Evolutionary conservation across 2,329 filamentous ascomycete species (phyloP).

Genomic region (Dendrostoma leiphaemia): DNA sequence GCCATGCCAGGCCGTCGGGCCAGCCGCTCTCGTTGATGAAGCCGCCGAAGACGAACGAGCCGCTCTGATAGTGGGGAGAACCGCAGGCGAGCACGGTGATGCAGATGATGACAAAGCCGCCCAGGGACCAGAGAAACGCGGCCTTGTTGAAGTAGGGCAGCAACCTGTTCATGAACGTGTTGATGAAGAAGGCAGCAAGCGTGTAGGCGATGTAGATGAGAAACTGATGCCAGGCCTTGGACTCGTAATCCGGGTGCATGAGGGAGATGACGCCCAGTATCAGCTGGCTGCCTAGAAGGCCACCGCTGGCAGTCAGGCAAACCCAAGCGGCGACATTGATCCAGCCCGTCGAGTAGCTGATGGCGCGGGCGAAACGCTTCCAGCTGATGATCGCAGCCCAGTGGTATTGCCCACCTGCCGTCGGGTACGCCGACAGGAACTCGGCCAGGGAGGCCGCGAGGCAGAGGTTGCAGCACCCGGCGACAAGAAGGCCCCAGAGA

Average conservation of each 20-base stretch:
- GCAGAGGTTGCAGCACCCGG: conserved; percentile 67
- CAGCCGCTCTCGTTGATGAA: conserved; percentile 70
- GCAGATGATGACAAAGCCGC: conserved; percentile 67
- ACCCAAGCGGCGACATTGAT: conserved; percentile 73
- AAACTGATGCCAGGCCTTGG: conserved; percentile 69
- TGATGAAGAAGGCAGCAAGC: conserved; percentile 59
- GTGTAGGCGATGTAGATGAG: conserved; percentile 68
- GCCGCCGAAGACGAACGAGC: conserved; percentile 61
- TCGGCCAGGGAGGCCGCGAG: conserved; percentile 69
- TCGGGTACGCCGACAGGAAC: conserved; percentile 64
- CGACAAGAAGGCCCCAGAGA: conserved; percentile 67
- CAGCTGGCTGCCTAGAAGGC: conserved; percentile 65
- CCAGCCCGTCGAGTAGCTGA: conserved; percentile 72
- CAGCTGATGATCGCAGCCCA: conserved; percentile 68
- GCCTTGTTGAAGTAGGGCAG: conserved; percentile 66
- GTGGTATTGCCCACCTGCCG: conserved; percentile 64
- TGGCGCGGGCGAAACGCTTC: conserved; percentile 56
- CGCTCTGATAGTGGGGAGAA: conserved; percentile 63
- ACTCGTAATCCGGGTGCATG: conserved; percentile 54
- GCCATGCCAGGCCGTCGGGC: conserved; percentile 64
- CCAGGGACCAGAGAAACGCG: conserved; percentile 69
- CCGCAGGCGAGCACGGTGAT: conserved; percentile 67
- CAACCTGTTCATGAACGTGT: conserved; percentile 60
- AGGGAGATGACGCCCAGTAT: conserved; percentile 64
- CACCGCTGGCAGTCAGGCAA: conserved; percentile 65